phyloP scores from a whole-genome alignment of 1,139 yeast genomes.

The Taiozyma sp. region DNA sequence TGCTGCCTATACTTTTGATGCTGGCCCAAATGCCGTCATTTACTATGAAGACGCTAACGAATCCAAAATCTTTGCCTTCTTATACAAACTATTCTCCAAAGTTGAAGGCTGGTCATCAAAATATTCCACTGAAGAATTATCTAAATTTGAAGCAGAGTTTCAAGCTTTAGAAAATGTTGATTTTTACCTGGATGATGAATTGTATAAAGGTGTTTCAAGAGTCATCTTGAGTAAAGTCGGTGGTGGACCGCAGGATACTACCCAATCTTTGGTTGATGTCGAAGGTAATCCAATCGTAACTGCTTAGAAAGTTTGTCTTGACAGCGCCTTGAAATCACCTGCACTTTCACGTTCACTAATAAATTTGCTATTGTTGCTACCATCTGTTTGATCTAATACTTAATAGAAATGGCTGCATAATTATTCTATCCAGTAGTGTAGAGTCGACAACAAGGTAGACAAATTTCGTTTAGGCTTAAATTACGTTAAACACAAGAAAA shows the following conservation, averaged over 20 bases:
- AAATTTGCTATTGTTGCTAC: neutral
- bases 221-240: conserved; percentile 85
- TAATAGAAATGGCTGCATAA: neutral
- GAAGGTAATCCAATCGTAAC: conserved; percentile 35
- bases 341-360: neutral
- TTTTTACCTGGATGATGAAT: conserved; percentile 41
- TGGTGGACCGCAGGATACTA: conserved; percentile 67
- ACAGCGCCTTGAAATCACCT: neutral
- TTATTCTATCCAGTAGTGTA: neutral
- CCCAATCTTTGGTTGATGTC: conserved; percentile 46
- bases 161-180: conserved; percentile 34
- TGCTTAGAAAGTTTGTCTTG: neutral
- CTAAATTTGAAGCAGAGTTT: conserved; percentile 28
- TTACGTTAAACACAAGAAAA: neutral
- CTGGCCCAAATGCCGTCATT: conserved; percentile 97
- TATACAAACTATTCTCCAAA: conserved; percentile 46
- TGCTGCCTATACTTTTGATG: conserved; percentile 97
- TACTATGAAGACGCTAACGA: conserved; percentile 80
- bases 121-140: conserved; percentile 23
- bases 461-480: neutral
- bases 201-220: conserved; percentile 68
- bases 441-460: neutral
- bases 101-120: conserved; percentile 69
- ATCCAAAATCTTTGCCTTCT: conserved; percentile 52
- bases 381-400: neutral